Percentiles rank a stretch among this genome's conserved stretches.
Conservation (phyloP, 148 eudicot species). For the Beta vulgaris region DNA sequence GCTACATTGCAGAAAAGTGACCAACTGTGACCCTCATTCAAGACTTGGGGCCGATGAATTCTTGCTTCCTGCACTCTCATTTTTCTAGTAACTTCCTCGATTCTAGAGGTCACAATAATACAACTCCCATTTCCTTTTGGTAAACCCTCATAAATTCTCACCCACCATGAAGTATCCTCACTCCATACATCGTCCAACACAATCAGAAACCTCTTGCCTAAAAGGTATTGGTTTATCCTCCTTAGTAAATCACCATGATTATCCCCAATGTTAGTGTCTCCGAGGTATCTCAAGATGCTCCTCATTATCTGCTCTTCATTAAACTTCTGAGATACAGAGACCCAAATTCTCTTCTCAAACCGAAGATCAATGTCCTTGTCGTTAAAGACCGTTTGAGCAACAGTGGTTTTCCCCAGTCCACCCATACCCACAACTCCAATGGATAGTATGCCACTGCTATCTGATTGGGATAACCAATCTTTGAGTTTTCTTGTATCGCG, state of each 20-base stretch:
- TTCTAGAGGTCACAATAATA: slow-evolving; percentile 47
- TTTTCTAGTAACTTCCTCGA: slow-evolving; percentile 42
- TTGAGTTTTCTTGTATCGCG: slow-evolving; percentile 46
- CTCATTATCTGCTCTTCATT: slow-evolving; percentile 46
- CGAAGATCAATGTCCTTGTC: slow-evolving; percentile 36
- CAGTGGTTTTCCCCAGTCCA: slow-evolving; percentile 53
- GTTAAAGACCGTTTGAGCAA: slow-evolving; percentile 49
- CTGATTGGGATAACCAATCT: slow-evolving; percentile 45
- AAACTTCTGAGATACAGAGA: slow-evolving; percentile 52
- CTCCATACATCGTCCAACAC: slow-evolving; percentile 63
- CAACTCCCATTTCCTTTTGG: slow-evolving; percentile 50
- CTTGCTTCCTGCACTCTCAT: slow-evolving; percentile 39
- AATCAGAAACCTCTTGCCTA: slow-evolving; percentile 49
- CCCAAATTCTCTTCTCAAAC: slow-evolving; percentile 57
- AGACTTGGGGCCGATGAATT: slow-evolving; percentile 40
- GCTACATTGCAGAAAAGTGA: slow-evolving; percentile 47
- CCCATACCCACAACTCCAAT: slow-evolving; percentile 63
- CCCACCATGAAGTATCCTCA: slow-evolving; percentile 42
- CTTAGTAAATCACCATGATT: slow-evolving; percentile 38
- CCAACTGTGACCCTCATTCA: slow-evolving; percentile 44
- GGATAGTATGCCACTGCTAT: slow-evolving; percentile 33
- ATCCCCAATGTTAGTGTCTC: slow-evolving; percentile 50
- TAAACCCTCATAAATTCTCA: slow-evolving; percentile 35
- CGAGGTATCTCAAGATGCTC: slow-evolving; percentile 47
- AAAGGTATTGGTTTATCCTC: slow-evolving; percentile 46